Conservation (phyloP, 805 yeast species). For the Starmerella stellata region DNA sequence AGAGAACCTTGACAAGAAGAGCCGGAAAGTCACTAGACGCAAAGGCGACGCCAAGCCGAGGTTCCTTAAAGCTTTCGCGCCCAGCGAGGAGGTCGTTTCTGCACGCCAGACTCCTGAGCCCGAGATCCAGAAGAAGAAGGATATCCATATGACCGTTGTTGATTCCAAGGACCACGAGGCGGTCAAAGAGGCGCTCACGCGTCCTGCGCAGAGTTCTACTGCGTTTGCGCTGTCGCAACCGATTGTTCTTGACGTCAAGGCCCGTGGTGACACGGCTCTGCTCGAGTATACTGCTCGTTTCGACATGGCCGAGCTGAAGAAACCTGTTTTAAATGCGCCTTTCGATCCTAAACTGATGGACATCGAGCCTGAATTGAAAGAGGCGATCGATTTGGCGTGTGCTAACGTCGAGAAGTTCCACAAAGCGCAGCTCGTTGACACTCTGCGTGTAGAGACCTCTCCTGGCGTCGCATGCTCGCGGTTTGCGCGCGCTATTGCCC, state of each 20-base stretch:
- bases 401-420: slow-evolving; percentile 82
- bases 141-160: slow-evolving; percentile 19
- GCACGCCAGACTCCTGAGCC: slow-evolving; percentile 1
- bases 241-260: slow-evolving; percentile 59
- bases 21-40: slow-evolving; percentile 74
- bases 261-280: slow-evolving; percentile 69
- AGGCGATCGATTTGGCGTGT: slow-evolving; percentile 77
- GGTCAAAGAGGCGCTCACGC: slow-evolving; percentile 46
- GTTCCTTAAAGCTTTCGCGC: slow-evolving; percentile 26
- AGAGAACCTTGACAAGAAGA: slow-evolving; percentile 63
- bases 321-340: slow-evolving; percentile 76
- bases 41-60: slow-evolving; percentile 89
- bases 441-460: slow-evolving; percentile 68
- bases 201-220: slow-evolving; percentile 93
- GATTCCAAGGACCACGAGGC: slow-evolving; percentile 25
- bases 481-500: slow-evolving; percentile 85
- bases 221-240: slow-evolving; percentile 88
- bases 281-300: slow-evolving; percentile 81
- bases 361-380: slow-evolving; percentile 52
- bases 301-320: slow-evolving; percentile 55
- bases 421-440: slow-evolving; percentile 63
- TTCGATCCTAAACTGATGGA: slow-evolving; percentile 62
- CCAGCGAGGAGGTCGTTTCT: no score
- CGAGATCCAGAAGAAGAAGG: not conserved
- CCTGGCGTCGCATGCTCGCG: slow-evolving; percentile 91